Conservation (phyloP, 805 yeast species). For the Metschnikowia vanudenii region DNA sequence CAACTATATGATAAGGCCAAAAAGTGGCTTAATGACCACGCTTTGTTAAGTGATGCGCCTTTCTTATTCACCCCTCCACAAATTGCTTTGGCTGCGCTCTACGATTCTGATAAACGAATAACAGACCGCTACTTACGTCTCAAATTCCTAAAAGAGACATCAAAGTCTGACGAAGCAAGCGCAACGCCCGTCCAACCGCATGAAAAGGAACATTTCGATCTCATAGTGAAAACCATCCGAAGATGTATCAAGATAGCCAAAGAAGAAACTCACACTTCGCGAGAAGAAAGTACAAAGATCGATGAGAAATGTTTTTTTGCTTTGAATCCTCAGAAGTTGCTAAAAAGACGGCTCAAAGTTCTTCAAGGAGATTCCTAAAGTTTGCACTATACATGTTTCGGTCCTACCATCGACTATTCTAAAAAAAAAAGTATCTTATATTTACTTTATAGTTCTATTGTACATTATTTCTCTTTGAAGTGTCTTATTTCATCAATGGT, state of each 20-base stretch:
- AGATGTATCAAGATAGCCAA: slow-evolving; percentile 50
- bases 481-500: too few species aligned
- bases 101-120: slow-evolving; percentile 60
- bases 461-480: background rate
- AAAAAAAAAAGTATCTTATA: background rate
- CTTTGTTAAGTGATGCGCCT: slow-evolving; percentile 66
- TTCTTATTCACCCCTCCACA: slow-evolving; percentile 92
- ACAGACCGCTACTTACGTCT: slow-evolving; percentile 64
- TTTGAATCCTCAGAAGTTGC: slow-evolving; percentile 53
- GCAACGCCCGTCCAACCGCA: slow-evolving; percentile 7
- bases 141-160: slow-evolving; percentile 45
- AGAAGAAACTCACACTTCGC: slow-evolving; percentile 41
- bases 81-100: slow-evolving; percentile 84
- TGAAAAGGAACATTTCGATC: slow-evolving; percentile 37
- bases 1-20: slow-evolving; percentile 69
- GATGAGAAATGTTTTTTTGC: slow-evolving; percentile 65
- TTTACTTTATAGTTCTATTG: background rate
- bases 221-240: slow-evolving; percentile 44
- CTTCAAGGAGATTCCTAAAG: slow-evolving; percentile 4
- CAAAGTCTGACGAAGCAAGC: slow-evolving; percentile 8
- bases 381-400: background rate
- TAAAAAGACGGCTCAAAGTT: slow-evolving; percentile 43
- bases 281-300: slow-evolving; percentile 60
- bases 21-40: slow-evolving; percentile 60
- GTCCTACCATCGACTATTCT: too few species aligned